Conservation (phyloP, 257 asterid genomes). For the Petunia secreta region DNA sequence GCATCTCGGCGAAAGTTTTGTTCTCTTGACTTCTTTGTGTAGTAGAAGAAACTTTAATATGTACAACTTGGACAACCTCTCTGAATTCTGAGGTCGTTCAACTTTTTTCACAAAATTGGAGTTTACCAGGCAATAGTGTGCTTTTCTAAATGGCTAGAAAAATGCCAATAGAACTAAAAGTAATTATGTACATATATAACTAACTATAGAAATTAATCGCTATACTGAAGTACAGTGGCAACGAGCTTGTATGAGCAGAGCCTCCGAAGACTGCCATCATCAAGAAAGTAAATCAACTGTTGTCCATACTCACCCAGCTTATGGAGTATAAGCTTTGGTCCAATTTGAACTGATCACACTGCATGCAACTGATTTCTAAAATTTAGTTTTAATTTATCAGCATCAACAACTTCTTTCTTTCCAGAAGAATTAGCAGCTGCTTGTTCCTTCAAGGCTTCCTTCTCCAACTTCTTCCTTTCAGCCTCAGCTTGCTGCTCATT, state of each 20-base stretch:
- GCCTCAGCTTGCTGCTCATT: slow-evolving; percentile 81
- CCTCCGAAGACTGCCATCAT: background rate
- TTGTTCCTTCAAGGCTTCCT: slow-evolving; percentile 90
- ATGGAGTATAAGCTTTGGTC: background rate
- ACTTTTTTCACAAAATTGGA: background rate
- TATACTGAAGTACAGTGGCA: too few relatives aligned
- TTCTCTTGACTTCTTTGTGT: background rate
- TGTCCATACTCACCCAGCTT: background rate
- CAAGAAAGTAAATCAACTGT: background rate
- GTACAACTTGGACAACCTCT: slow-evolving; percentile 15
- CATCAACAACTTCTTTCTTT: slow-evolving; percentile 66
- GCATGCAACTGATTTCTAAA: slow-evolving; percentile 17
- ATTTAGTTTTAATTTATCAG: slow-evolving; percentile 43
- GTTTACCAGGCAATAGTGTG: background rate
- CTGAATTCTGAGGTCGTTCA: background rate
- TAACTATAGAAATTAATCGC: too few relatives aligned
- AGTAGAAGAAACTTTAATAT: slow-evolving; percentile 3
- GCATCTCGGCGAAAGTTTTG: background rate
- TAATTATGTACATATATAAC: too few relatives aligned
- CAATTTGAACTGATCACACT: background rate
- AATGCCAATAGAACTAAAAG: too few relatives aligned
- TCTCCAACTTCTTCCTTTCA: slow-evolving; percentile 89
- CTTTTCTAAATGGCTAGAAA: too few relatives aligned
- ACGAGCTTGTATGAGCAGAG: background rate
- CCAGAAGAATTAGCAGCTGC: slow-evolving; percentile 72